A percentile compares a stretch with the other conserved stretches of the same genome.
These are phyloP conservation scores for Amaranthus tricolor DNA, from an alignment of 179 eudicot species.

Conservation along the genomic window DNA sequence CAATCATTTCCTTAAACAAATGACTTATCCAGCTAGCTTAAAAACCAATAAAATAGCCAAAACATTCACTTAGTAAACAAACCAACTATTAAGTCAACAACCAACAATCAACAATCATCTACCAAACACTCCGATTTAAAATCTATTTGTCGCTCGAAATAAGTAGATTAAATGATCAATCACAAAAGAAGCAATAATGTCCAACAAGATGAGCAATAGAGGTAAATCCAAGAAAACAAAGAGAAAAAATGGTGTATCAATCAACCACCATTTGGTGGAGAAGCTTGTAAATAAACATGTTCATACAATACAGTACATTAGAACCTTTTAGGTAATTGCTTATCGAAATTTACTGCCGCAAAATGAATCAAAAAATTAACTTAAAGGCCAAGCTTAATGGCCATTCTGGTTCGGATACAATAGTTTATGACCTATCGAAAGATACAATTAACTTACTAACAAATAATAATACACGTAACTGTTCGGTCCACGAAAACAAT, in stretches of 20 bases:
- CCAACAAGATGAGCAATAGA: too few species aligned
- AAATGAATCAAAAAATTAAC: conserved; percentile 20
- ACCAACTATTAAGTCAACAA: too few species aligned
- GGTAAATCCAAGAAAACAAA: too few species aligned
- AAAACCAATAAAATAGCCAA: too few species aligned
- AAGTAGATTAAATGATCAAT: too few species aligned
- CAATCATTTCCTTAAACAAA: too few species aligned
- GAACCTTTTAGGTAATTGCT: conserved; percentile 10
- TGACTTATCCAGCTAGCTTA: too few species aligned
- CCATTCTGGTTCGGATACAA: conserved; percentile 28
- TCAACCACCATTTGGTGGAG: conserved; percentile 9
- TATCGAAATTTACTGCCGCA: conserved; percentile 6
- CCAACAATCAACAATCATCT: too few species aligned
- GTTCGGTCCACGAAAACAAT: conserved; percentile 16
- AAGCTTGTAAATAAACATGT: neutral
- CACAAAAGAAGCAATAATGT: too few species aligned
- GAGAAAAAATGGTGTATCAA: neutral
- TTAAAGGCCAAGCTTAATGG: conserved; percentile 16
- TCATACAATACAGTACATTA: neutral
- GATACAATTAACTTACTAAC: conserved; percentile 23
- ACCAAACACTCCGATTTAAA: too few species aligned
- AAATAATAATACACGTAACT: conserved; percentile 14
- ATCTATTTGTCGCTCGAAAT: too few species aligned
- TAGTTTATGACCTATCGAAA: conserved; percentile 1
- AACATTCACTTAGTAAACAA: too few species aligned